Evolutionary conservation across 257 asterid species (phyloP).

Genomic region (Plantago elongata): DNA sequence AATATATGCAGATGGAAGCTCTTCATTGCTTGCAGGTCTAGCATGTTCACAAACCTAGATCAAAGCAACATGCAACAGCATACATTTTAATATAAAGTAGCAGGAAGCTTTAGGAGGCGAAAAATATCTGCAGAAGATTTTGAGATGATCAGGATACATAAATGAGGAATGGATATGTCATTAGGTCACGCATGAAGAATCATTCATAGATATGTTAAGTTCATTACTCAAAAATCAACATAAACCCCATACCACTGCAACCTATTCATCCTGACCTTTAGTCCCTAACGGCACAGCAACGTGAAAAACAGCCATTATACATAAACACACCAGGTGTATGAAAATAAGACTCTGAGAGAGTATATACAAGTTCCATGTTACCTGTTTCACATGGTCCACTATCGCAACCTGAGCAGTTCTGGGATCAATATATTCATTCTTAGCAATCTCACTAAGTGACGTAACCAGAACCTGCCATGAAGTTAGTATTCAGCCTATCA

Average conservation of each 20-base stretch:
- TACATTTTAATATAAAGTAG: not conserved
- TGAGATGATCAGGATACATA: not conserved
- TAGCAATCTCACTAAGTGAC: slow-evolving; percentile 60
- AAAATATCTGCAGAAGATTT: not conserved
- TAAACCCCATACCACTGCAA: slow-evolving; percentile 8
- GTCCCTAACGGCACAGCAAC: slow-evolving; percentile 10
- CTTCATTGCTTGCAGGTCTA: slow-evolving; percentile 87
- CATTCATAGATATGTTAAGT: not conserved
- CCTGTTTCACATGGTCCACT: slow-evolving; percentile 92
- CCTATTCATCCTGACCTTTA: not conserved
- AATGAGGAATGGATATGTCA: not conserved
- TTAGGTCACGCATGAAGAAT: not conserved
- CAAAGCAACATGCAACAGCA: slow-evolving; percentile 20
- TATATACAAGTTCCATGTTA: slow-evolving; percentile 19
- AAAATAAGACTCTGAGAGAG: slow-evolving; percentile 4
- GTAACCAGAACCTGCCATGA: slow-evolving; percentile 71
- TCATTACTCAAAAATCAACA: not conserved
- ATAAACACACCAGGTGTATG: not conserved
- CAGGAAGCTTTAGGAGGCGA: slow-evolving; percentile 5
- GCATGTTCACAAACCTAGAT: slow-evolving; percentile 61
- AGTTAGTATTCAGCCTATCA: not conserved
- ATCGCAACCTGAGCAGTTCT: slow-evolving; percentile 87
- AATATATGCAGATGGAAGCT: slow-evolving; percentile 77
- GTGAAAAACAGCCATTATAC: slow-evolving; percentile 9
- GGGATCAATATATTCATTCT: slow-evolving; percentile 85